These are phyloP conservation scores for Cicer pinnatifidum DNA, from an alignment of 306 rosid genomes.

Conservation along the genomic window DNA sequence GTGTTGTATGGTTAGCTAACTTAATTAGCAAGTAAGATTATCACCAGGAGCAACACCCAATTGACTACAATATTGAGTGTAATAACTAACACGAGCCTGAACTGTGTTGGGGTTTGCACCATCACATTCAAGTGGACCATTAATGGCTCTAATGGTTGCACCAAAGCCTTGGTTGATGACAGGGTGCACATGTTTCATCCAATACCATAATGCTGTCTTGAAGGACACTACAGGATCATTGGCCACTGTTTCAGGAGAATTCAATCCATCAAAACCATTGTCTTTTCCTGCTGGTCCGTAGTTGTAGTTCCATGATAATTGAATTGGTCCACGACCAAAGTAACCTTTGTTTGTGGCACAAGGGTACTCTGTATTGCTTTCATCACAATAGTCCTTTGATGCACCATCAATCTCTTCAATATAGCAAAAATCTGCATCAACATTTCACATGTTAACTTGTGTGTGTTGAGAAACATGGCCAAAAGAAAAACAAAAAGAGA, in stretches of 20 bases:
- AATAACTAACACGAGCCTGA: slow-evolving; percentile 56
- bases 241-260: slow-evolving; percentile 74
- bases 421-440: slow-evolving; percentile 68
- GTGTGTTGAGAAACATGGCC: neutral
- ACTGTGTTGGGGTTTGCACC: slow-evolving; percentile 62
- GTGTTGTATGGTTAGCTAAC: slow-evolving; percentile 21
- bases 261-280: slow-evolving; percentile 69
- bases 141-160: slow-evolving; percentile 85
- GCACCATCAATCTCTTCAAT: slow-evolving; percentile 87
- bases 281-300: slow-evolving; percentile 76
- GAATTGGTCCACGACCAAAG: slow-evolving; percentile 87
- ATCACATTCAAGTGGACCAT: slow-evolving; percentile 77
- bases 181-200: slow-evolving; percentile 69
- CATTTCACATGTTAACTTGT: neutral
- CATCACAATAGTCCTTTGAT: slow-evolving; percentile 79
- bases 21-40: slow-evolving; percentile 64
- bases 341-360: slow-evolving; percentile 74
- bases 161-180: slow-evolving; percentile 74
- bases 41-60: slow-evolving; percentile 73
- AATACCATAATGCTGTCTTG: slow-evolving; percentile 86
- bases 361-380: slow-evolving; percentile 61
- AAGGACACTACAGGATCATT: slow-evolving; percentile 63
- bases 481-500: too few relatives aligned
- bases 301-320: slow-evolving; percentile 89
- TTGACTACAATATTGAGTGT: slow-evolving; percentile 63